phyloP scores from a whole-genome alignment of 441 rosid species.

The Pelargonium australe region DNA sequence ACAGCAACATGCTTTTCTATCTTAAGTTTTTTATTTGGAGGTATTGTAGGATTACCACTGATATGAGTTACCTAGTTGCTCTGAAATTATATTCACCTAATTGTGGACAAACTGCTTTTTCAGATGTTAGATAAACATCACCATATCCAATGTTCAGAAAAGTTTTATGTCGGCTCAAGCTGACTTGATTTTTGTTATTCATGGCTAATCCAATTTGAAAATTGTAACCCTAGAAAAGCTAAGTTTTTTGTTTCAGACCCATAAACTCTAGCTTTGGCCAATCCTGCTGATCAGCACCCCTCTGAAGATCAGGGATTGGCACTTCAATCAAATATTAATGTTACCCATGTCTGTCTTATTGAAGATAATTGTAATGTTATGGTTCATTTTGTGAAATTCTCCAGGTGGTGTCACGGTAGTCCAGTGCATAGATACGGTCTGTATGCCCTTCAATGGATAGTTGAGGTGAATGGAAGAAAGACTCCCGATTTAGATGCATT shows the following conservation, averaged over 20 bases:
- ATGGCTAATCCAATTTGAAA: no score
- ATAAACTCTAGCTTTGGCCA: no score
- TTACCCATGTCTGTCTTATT: background rate
- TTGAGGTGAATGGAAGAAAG: conserved; percentile 79
- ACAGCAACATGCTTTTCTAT: background rate
- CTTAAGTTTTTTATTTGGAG: background rate
- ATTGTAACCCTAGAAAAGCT: no score
- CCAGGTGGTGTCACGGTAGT: conserved; percentile 88
- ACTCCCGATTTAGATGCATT: conserved; percentile 82
- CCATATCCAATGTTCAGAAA: background rate
- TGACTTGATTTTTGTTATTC: background rate
- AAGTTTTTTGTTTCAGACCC: no score
- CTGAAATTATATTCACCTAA: background rate
- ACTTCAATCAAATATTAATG: background rate
- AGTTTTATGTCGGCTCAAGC: background rate
- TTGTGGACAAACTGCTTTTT: background rate
- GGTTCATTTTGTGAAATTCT: conserved; percentile 14
- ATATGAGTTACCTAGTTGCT: background rate
- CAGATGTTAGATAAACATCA: background rate
- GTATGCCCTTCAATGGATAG: conserved; percentile 90
- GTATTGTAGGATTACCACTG: conserved; percentile 1
- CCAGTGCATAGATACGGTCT: conserved; percentile 87
- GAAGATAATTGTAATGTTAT: background rate
- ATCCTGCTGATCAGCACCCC: background rate
- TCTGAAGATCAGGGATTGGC: background rate